Conservation (phyloP, 2,329 filamentous ascomycete genomes). For the Metarhizium guizhouense region DNA sequence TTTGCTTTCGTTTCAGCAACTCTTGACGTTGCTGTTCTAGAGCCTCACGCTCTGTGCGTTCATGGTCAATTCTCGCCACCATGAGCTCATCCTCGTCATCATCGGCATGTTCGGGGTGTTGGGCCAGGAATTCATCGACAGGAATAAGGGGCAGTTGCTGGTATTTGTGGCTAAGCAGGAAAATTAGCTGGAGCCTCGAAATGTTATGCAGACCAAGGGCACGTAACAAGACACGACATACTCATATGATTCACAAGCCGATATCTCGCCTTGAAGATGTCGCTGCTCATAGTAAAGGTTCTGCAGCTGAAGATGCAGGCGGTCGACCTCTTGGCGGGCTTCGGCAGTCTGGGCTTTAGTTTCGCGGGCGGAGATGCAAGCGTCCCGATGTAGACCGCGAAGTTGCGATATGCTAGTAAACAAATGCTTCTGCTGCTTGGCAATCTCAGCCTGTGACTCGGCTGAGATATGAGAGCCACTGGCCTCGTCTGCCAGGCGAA, state of each 20-base stretch:
- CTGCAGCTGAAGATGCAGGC: slow-evolving; percentile 83
- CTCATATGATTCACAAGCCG: slow-evolving; percentile 86
- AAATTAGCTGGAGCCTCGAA: not conserved
- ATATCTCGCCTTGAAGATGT: slow-evolving; percentile 82
- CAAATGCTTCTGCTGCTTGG: slow-evolving; percentile 71
- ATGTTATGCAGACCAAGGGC: not conserved
- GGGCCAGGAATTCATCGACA: slow-evolving; percentile 67
- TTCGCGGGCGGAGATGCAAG: slow-evolving; percentile 70
- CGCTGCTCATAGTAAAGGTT: slow-evolving; percentile 96
- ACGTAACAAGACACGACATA: slow-evolving; percentile 35
- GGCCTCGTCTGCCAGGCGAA: slow-evolving; percentile 43
- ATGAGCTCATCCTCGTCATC: slow-evolving; percentile 74
- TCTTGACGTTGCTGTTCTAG: slow-evolving; percentile 78
- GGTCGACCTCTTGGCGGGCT: slow-evolving; percentile 82
- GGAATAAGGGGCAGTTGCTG: slow-evolving; percentile 77
- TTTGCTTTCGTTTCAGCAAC: slow-evolving; percentile 56
- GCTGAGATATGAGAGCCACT: slow-evolving; percentile 32
- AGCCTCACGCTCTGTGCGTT: slow-evolving; percentile 73
- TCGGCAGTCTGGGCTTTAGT: slow-evolving; percentile 84
- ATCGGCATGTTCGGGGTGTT: slow-evolving; percentile 66
- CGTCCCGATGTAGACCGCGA: slow-evolving; percentile 73
- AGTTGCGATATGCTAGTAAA: slow-evolving; percentile 71
- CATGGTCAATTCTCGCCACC: slow-evolving; percentile 84
- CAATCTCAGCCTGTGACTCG: slow-evolving; percentile 49
- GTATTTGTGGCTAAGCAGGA: slow-evolving; percentile 66